Percentiles rank a stretch among this genome's conserved stretches.
These are phyloP conservation scores for Kwoniella sp. DNA, from an alignment of 768 basidiomycete genomes.

Conservation along the genomic window DNA sequence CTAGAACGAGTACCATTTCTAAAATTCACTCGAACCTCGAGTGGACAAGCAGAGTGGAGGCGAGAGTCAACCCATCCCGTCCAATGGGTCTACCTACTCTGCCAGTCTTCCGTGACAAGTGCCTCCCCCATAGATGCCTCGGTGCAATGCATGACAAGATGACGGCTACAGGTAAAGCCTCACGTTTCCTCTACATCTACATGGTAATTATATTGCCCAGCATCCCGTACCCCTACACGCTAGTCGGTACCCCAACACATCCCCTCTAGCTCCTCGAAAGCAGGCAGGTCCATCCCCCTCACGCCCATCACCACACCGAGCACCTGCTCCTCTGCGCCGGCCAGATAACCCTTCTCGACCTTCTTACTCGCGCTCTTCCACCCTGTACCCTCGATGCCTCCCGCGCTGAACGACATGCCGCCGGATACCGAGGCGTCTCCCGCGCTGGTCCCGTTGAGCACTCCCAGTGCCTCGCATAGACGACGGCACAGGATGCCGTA, in stretches of 20 bases:
- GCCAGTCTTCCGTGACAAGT: too few relatives aligned
- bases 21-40: too few relatives aligned
- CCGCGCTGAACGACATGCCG: slow-evolving; percentile 26
- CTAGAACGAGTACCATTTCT: too few relatives aligned
- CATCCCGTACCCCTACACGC: background rate
- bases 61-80: too few relatives aligned
- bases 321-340: slow-evolving; percentile 25
- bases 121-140: too few relatives aligned
- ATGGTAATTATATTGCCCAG: too few relatives aligned
- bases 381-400: slow-evolving; percentile 24
- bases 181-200: too few relatives aligned
- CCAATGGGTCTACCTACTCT: too few relatives aligned
- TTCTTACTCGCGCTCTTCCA: slow-evolving; percentile 29
- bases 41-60: slow-evolving; percentile 16
- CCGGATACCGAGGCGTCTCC: slow-evolving; percentile 11
- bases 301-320: slow-evolving; percentile 15
- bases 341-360: slow-evolving; percentile 37
- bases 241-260: slow-evolving; percentile 27
- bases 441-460: slow-evolving; percentile 36
- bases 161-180: too few relatives aligned
- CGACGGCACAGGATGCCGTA: slow-evolving; percentile 46
- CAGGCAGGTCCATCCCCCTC: slow-evolving; percentile 20
- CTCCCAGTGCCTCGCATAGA: slow-evolving; percentile 47
- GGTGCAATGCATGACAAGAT: too few relatives aligned
- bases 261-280: slow-evolving; percentile 30